These are phyloP conservation scores for Pleurotus pulmonarius DNA, from an alignment of 768 basidiomycete species.

Conservation along the genomic window DNA sequence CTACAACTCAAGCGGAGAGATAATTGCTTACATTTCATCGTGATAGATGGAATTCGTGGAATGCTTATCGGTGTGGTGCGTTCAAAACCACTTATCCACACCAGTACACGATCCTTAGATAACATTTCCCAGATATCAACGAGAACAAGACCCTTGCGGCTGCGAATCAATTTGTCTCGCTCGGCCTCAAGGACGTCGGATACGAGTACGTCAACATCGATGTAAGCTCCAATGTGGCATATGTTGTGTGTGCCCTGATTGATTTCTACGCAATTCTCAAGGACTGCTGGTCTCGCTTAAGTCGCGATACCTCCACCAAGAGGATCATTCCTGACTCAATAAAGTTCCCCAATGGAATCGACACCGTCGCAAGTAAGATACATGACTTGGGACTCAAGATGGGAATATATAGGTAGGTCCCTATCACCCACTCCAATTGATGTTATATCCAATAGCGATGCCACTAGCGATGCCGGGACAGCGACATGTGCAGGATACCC, in stretches of 20 bases:
- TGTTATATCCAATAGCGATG: background rate
- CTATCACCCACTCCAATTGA: background rate
- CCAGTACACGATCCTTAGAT: background rate
- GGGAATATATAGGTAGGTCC: conserved; percentile 44
- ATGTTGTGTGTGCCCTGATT: too few relatives aligned
- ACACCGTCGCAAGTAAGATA: conserved; percentile 36
- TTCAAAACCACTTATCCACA: background rate
- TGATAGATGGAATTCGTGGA: conserved; percentile 51
- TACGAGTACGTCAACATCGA: conserved; percentile 52
- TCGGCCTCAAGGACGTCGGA: conserved; percentile 44
- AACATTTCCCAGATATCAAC: conserved; percentile 31
- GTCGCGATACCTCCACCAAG: conserved; percentile 35
- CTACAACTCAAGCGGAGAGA: too few relatives aligned
- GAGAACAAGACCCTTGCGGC: conserved; percentile 41
- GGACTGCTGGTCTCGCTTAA: conserved; percentile 46
- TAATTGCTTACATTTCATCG: background rate
- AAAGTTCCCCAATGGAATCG: conserved; percentile 53
- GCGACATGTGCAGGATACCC: conserved; percentile 51
- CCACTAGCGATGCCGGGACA: conserved; percentile 46
- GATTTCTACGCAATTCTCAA: too few relatives aligned
- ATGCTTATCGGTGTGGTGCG: conserved; percentile 41
- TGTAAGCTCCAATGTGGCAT: too few relatives aligned
- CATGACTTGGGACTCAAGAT: conserved; percentile 47
- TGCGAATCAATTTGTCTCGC: conserved; percentile 40
- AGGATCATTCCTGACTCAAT: conserved; percentile 43